Percentiles rank a stretch among this genome's conserved stretches.
phyloP scores from a whole-genome alignment of 176 grass and related monocot genomes.

The Phoenix roebelenii region DNA sequence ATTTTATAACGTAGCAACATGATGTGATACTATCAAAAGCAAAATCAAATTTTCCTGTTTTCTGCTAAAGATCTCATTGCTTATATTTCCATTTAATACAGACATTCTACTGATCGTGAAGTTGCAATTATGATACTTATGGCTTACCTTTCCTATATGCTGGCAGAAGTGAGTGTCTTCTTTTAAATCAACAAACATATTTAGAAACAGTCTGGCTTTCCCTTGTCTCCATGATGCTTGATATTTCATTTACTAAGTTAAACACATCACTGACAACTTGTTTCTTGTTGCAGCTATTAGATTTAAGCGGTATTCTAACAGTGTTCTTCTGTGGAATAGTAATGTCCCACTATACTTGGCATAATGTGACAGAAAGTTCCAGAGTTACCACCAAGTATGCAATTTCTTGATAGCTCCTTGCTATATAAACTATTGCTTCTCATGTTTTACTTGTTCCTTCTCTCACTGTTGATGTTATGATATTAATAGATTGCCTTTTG shows the following conservation, averaged over 20 bases:
- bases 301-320: conserved; percentile 89
- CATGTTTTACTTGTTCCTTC: conserved; percentile 1
- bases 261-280: conserved; percentile 9
- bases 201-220: neutral
- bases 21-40: no score
- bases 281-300: conserved; percentile 56
- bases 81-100: conserved; percentile 20
- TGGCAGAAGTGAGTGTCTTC: conserved; percentile 64
- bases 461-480: no score
- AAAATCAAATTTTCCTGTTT: neutral
- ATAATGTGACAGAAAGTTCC: conserved; percentile 95
- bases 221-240: conserved; percentile 9
- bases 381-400: conserved; percentile 88
- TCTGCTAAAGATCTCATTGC: conserved; percentile 3
- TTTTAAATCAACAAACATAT: neutral
- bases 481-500: neutral
- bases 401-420: neutral
- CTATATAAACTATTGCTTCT: neutral
- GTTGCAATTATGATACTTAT: conserved; percentile 93
- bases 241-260: neutral
- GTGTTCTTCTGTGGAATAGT: conserved; percentile 93
- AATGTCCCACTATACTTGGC: conserved; percentile 98
- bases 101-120: conserved; percentile 96
- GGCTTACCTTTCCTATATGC: conserved; percentile 95
- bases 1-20: no score